phyloP scores from a whole-genome alignment of 306 rosid genomes.

The Gastrolobium bilobum region DNA sequence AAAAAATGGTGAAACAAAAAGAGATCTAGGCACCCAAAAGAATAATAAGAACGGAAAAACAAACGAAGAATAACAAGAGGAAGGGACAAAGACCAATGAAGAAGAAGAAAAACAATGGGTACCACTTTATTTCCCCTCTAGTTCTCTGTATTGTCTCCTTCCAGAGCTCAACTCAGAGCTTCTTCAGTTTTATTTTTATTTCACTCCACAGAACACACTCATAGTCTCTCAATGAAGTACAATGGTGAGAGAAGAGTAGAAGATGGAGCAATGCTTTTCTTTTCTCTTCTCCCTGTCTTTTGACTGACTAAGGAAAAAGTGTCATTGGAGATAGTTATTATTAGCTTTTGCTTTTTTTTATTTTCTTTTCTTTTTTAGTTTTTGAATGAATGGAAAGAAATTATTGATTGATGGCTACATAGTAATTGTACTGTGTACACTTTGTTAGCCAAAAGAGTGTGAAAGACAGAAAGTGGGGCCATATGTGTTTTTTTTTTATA shows the following conservation, averaged over 20 bases:
- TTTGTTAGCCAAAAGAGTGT: conserved; percentile 24
- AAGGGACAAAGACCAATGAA: conserved; percentile 50
- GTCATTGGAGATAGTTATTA: conserved; percentile 40
- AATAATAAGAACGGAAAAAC: background rate
- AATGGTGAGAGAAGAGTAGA: conserved; percentile 31
- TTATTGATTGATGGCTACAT: conserved; percentile 13
- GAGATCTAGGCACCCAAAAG: conserved; percentile 51
- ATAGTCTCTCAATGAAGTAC: background rate
- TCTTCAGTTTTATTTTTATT: background rate
- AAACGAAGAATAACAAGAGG: background rate
- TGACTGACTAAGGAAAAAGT: conserved; percentile 45
- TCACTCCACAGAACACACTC: background rate
- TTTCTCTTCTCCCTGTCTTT: conserved; percentile 3
- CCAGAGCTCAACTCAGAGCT: conserved; percentile 3
- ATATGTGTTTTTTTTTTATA: background rate
- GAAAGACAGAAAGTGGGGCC: background rate
- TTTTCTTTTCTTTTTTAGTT: background rate
- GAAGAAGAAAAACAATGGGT: conserved; percentile 40
- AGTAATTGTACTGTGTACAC: conserved; percentile 35
- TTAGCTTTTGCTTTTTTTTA: conserved; percentile 50
- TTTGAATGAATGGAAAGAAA: conserved; percentile 47
- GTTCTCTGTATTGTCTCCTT: background rate
- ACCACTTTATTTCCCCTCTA: conserved; percentile 17
- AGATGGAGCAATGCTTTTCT: conserved; percentile 15
- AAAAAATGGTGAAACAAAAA: conserved; percentile 19